These are phyloP conservation scores for Talaromyces sp. DNA, from an alignment of 2,329 filamentous ascomycete genomes.

Conservation along the genomic window DNA sequence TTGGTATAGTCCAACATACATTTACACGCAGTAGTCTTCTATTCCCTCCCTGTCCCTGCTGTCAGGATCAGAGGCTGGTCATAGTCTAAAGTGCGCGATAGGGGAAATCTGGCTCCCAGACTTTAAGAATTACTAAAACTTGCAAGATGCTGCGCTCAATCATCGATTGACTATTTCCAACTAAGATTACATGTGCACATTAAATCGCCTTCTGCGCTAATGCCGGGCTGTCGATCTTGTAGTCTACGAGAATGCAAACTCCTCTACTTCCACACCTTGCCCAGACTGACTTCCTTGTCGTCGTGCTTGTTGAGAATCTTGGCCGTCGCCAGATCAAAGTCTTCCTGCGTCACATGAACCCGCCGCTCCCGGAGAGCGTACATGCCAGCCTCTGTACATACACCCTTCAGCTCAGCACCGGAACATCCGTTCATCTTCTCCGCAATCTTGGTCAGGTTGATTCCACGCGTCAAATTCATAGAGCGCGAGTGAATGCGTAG, in stretches of 20 bases:
- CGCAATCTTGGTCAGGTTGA: conserved; percentile 96
- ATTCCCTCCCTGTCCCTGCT: background rate
- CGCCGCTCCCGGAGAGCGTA: conserved; percentile 91
- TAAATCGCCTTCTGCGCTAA: conserved; percentile 1
- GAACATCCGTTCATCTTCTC: conserved; percentile 99
- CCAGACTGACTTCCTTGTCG: conserved; percentile 90
- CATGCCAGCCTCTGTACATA: conserved; percentile 98
- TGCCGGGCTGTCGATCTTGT: conserved; percentile 6
- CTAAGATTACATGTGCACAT: background rate
- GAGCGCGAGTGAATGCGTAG: conserved; percentile 94
- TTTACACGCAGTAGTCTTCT: background rate
- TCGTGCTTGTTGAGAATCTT: conserved; percentile 99
- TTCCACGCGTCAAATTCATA: conserved; percentile 97
- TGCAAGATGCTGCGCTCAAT: background rate
- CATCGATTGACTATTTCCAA: background rate
- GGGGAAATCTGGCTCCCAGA: background rate
- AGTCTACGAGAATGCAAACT: background rate
- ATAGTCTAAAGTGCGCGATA: background rate
- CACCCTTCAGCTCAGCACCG: conserved; percentile 95
- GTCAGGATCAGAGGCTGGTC: background rate
- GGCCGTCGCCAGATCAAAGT: conserved; percentile 96
- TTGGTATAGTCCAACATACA: background rate
- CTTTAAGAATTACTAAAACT: background rate
- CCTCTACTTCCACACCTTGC: conserved; percentile 75
- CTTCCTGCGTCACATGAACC: conserved; percentile 97